A percentile compares a stretch with the other conserved stretches of the same genome.
Evolutionary conservation across 768 basidiomycete species (phyloP).

Genomic region (Trametes punicea): DNA sequence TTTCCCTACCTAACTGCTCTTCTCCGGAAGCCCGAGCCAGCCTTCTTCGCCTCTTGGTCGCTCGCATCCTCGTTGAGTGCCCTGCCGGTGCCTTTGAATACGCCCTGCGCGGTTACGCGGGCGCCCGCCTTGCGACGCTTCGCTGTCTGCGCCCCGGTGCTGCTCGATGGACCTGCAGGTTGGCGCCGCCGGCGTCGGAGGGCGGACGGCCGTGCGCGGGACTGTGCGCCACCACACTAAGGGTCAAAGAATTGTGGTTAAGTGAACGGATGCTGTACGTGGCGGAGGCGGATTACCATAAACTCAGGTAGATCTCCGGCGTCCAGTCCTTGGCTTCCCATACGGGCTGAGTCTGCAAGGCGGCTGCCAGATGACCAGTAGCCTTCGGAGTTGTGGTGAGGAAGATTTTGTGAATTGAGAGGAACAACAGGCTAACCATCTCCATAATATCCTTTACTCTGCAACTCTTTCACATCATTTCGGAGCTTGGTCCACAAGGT

Average conservation of each 20-base stretch:
- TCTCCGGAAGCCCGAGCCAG: constrained; percentile 67
- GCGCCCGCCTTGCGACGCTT: constrained; percentile 72
- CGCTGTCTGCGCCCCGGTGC: constrained; percentile 58
- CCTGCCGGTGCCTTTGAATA: constrained; percentile 57
- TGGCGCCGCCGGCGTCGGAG: constrained; percentile 38
- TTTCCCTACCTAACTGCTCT: constrained; percentile 71
- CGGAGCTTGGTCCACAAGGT: constrained; percentile 65
- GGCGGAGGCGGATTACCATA: constrained; percentile 44
- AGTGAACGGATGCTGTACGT: background rate
- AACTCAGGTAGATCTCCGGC: constrained; percentile 70
- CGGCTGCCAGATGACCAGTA: constrained; percentile 81
- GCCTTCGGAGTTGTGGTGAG: too few relatives aligned
- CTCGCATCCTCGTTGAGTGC: constrained; percentile 43
- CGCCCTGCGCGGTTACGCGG: constrained; percentile 58
- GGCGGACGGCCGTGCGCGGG: constrained; percentile 52
- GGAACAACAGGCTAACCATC: constrained; percentile 50
- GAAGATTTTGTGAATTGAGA: background rate
- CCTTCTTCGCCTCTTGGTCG: constrained; percentile 36
- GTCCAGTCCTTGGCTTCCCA: constrained; percentile 50
- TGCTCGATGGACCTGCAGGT: constrained; percentile 47
- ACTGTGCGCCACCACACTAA: constrained; percentile 80
- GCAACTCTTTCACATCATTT: constrained; percentile 65
- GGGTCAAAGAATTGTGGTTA: background rate
- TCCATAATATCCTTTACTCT: constrained; percentile 74
- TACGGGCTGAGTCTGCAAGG: constrained; percentile 57